Evolutionary conservation across 208 protist species (phyloP).

Genomic region (Trypanosoma melophagium): DNA sequence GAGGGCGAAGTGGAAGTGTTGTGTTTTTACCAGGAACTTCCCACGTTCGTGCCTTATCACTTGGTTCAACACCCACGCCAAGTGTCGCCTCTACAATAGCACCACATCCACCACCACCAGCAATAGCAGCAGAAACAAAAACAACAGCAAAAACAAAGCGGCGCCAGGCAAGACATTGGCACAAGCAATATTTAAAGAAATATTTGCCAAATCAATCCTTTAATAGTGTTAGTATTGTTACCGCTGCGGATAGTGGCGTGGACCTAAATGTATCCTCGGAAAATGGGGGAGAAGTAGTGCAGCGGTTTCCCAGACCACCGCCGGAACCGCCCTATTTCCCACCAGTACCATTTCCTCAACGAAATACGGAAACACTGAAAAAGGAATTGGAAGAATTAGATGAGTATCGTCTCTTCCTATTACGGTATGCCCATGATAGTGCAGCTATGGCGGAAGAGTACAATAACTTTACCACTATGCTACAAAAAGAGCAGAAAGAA

Average conservation of each 20-base stretch:
- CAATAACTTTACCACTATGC: conserved; percentile 8
- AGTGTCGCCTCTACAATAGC: background rate
- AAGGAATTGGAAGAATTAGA: conserved; percentile 27
- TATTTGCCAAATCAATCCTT: background rate
- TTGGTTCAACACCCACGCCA: background rate
- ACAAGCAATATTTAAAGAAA: background rate
- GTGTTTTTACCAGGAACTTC: too few relatives aligned
- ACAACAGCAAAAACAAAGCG: background rate
- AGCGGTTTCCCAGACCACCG: conserved; percentile 3
- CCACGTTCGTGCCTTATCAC: background rate
- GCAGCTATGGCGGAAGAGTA: conserved; percentile 19
- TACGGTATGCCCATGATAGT: conserved; percentile 22
- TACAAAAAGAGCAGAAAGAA: background rate
- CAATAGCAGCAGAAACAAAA: background rate
- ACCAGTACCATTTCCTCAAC: conserved; percentile 15
- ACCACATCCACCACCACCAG: background rate
- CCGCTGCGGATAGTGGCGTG: background rate
- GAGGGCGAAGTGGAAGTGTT: too few relatives aligned
- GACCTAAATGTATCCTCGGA: background rate
- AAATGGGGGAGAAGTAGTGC: background rate
- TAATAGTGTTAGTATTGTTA: background rate
- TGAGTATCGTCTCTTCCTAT: conserved; percentile 21
- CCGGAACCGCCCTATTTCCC: conserved; percentile 26
- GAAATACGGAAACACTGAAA: conserved; percentile 12
- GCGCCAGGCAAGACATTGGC: background rate